Conservation (phyloP, 106 monocot genomes). For the Allium fistulosum region DNA sequence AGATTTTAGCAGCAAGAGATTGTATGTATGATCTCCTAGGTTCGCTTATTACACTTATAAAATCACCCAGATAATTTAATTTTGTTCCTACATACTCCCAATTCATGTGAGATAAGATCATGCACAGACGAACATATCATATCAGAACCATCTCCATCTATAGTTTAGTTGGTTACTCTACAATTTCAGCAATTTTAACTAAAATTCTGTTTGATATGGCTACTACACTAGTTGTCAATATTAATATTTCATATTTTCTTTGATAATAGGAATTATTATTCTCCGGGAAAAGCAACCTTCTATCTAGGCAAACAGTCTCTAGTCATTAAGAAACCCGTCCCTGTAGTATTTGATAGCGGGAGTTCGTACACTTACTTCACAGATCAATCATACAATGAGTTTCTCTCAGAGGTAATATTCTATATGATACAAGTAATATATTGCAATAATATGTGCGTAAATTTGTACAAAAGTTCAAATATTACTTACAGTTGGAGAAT, state of each 20-base stretch:
- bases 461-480: neutral
- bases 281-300: conserved; percentile 53
- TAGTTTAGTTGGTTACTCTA: too few species aligned
- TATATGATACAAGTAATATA: neutral
- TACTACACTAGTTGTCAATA: too few species aligned
- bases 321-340: conserved; percentile 15
- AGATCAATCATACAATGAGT: conserved; percentile 37
- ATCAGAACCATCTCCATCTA: too few species aligned
- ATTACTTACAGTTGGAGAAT: conserved; percentile 31
- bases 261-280: conserved; percentile 56
- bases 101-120: too few species aligned
- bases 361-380: conserved; percentile 87
- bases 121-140: too few species aligned
- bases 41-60: neutral
- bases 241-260: too few species aligned
- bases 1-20: neutral
- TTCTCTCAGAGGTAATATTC: conserved; percentile 46
- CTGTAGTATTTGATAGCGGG: conserved; percentile 76
- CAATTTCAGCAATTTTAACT: too few species aligned
- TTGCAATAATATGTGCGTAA: neutral
- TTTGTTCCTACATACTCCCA: too few species aligned
- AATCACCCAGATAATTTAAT: too few species aligned
- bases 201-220: too few species aligned
- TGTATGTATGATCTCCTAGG: neutral
- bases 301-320: conserved; percentile 36